These are phyloP conservation scores for Madurella mycetomatis DNA, from an alignment of 2,329 filamentous ascomycete species.

Conservation along the genomic window DNA sequence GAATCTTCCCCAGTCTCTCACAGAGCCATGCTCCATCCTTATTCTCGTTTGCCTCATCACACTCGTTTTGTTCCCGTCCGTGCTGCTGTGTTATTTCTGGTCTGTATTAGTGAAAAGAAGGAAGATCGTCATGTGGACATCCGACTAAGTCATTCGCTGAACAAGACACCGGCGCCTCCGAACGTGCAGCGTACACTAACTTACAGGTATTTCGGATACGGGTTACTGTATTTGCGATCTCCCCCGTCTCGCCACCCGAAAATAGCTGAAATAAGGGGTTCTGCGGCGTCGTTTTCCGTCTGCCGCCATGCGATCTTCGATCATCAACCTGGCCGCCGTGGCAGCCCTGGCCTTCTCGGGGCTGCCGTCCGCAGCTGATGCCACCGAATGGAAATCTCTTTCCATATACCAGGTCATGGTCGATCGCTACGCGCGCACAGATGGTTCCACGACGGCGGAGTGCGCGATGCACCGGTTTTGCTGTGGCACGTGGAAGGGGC, in stretches of 20 bases:
- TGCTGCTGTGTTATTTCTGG: not conserved
- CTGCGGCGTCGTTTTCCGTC: not conserved
- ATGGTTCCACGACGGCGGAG: conserved; percentile 40
- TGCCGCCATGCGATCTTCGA: conserved; percentile 19
- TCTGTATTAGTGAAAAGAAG: not conserved
- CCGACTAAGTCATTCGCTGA: conserved; percentile 24
- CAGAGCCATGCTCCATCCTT: not conserved
- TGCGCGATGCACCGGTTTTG: conserved; percentile 51
- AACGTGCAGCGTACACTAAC: not conserved
- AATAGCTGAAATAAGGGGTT: not conserved
- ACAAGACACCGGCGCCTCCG: conserved; percentile 12
- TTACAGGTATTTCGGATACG: not conserved
- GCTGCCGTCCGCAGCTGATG: conserved; percentile 42
- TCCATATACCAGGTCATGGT: conserved; percentile 58
- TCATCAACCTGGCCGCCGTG: conserved; percentile 20
- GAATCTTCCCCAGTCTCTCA: not conserved
- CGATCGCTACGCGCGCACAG: conserved; percentile 44
- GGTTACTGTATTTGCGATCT: not conserved
- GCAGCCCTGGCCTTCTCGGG: conserved; percentile 25
- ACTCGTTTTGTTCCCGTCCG: conserved; percentile 15
- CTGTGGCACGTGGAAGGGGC: conserved; percentile 56
- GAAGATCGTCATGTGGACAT: conserved; percentile 4
- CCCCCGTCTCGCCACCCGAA: no score
- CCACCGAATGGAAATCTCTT: conserved; percentile 44
- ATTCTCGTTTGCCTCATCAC: conserved; percentile 11